Evolutionary conservation across 2,329 filamentous ascomycete species (phyloP).

Genomic region (Alternaria consortialis): DNA sequence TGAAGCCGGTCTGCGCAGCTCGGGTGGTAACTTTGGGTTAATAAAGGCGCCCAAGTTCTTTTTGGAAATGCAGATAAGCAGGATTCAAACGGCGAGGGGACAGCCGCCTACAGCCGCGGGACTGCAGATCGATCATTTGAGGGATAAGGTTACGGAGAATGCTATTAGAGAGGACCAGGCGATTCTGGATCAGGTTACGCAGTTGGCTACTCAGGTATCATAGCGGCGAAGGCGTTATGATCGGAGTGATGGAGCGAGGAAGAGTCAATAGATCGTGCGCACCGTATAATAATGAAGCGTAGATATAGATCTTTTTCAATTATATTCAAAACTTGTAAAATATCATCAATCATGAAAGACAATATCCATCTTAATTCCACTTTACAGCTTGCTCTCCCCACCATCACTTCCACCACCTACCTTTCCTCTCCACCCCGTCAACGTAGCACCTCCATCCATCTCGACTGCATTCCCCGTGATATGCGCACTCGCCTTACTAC

Average conservation of each 20-base stretch:
- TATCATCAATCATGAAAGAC: no score
- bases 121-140: conserved; percentile 64
- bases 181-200: conserved; percentile 62
- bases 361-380: not conserved
- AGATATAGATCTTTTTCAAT: no score
- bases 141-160: conserved; percentile 67
- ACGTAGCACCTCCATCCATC: conserved; percentile 58
- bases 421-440: conserved; percentile 55
- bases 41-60: conserved; percentile 73
- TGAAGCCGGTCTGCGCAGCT: conserved; percentile 66
- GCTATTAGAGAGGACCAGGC: conserved; percentile 59
- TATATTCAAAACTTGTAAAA: no score
- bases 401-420: conserved; percentile 11
- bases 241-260: not conserved
- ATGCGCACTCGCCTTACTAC: conserved; percentile 50
- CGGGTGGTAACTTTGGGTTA: conserved; percentile 59
- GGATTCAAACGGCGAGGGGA: conserved; percentile 68
- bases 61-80: conserved; percentile 65
- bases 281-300: no score
- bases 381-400: conserved; percentile 39
- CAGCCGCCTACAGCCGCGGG: conserved; percentile 62
- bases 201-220: conserved; percentile 32
- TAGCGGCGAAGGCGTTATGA: not conserved
- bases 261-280: not conserved
- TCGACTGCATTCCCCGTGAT: conserved; percentile 60